Percentiles rank a stretch among this genome's conserved stretches.
Evolutionary conservation across 495 filamentous ascomycete species (phyloP).

Genomic region (Penicillium manginii): DNA sequence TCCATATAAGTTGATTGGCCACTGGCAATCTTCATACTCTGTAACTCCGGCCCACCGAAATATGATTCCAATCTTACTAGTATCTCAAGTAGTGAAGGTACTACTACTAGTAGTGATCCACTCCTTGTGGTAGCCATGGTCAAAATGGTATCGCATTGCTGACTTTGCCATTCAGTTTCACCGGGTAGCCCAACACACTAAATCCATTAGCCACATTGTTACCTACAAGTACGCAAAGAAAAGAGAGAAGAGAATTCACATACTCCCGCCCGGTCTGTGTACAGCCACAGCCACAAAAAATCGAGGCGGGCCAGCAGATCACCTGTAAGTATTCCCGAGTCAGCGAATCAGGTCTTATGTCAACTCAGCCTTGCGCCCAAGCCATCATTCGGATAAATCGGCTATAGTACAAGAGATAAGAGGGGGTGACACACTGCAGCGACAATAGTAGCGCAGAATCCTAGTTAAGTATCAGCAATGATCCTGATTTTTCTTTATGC

Average conservation of each 20-base stretch:
- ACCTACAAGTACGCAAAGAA: background rate
- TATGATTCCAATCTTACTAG: no score
- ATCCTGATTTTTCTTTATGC: background rate
- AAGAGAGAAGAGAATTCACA: conserved; percentile 9
- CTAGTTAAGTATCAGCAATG: conserved; percentile 20
- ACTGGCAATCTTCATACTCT: no score
- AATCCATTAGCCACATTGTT: conserved; percentile 20
- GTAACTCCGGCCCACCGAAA: no score
- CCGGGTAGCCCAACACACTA: conserved; percentile 59
- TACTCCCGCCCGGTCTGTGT: conserved; percentile 62
- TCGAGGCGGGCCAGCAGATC: conserved; percentile 60
- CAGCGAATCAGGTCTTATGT: background rate
- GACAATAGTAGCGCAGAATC: conserved; percentile 51
- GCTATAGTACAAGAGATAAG: background rate
- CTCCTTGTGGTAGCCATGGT: conserved; percentile 14
- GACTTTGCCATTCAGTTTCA: conserved; percentile 57
- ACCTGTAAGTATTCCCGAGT: conserved; percentile 38
- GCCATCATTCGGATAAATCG: background rate
- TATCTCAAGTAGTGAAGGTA: no score
- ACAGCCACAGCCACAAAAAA: conserved; percentile 63
- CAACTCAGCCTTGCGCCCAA: background rate
- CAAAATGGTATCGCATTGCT: conserved; percentile 59
- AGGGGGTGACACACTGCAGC: conserved; percentile 49
- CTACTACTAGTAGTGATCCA: no score
- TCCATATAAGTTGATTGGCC: no score